Evolutionary conservation across 257 asterid species (phyloP).

Genomic region (Lithospermum erythrorhizon): DNA sequence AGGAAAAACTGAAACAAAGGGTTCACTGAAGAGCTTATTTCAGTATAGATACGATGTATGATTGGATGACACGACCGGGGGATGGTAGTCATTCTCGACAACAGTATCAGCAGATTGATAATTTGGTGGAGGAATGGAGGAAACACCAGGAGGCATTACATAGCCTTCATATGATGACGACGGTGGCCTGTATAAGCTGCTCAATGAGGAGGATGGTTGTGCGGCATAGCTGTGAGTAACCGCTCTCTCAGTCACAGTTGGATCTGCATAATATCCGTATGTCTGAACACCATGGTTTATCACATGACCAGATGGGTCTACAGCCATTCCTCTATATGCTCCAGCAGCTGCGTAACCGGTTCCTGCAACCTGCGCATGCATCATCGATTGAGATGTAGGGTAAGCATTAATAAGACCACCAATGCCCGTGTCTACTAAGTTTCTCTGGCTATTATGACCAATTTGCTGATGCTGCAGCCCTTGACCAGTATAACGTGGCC

Average conservation of each 20-base stretch:
- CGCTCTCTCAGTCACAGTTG: slow-evolving; percentile 24
- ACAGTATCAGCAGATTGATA: slow-evolving; percentile 59
- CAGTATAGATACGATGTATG: slow-evolving; percentile 35
- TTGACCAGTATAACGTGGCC: slow-evolving; percentile 28
- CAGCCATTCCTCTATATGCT: slow-evolving; percentile 18
- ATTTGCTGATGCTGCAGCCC: slow-evolving; percentile 16
- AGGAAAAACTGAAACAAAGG: not conserved
- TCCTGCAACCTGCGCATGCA: slow-evolving; percentile 46
- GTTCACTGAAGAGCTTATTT: slow-evolving; percentile 4
- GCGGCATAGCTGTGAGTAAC: slow-evolving; percentile 17
- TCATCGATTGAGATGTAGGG: slow-evolving; percentile 26
- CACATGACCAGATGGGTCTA: slow-evolving; percentile 26
- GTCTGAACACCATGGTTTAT: slow-evolving; percentile 23
- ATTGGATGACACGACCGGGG: slow-evolving; percentile 27
- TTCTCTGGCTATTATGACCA: slow-evolving; percentile 25
- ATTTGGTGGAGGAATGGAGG: slow-evolving; percentile 27
- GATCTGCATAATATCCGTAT: slow-evolving; percentile 31
- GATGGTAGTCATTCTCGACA: slow-evolving; percentile 32
- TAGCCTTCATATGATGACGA: slow-evolving; percentile 30
- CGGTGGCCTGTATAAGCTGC: slow-evolving; percentile 37
- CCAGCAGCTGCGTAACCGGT: slow-evolving; percentile 29
- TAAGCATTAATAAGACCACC: slow-evolving; percentile 22
- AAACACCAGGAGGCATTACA: slow-evolving; percentile 30
- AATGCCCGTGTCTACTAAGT: slow-evolving; percentile 12
- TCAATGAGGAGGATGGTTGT: slow-evolving; percentile 32